Conservation (phyloP, 2,329 filamentous ascomycete species). For the Botryotinia calthae region DNA sequence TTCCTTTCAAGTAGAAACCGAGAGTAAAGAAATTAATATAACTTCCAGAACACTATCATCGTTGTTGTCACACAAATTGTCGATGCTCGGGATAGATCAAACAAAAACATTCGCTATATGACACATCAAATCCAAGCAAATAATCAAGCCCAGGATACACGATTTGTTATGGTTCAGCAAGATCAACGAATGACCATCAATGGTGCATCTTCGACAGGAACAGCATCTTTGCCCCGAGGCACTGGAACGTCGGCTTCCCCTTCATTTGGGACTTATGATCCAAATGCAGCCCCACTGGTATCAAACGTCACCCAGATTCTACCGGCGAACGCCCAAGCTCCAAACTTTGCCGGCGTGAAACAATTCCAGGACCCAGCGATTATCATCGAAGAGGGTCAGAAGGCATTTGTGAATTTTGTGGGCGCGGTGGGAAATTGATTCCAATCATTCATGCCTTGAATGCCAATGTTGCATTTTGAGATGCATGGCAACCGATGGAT, state of each 20-base stretch:
- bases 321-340: slow-evolving; percentile 25
- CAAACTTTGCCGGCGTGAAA: slow-evolving; percentile 25
- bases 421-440: not conserved
- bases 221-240: slow-evolving; percentile 11
- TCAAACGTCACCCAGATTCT: slow-evolving; percentile 26
- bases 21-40: slow-evolving; percentile 21
- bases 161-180: slow-evolving; percentile 29
- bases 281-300: slow-evolving; percentile 17
- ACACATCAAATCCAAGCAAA: slow-evolving; percentile 34
- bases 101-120: slow-evolving; percentile 31
- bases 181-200: slow-evolving; percentile 23
- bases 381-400: slow-evolving; percentile 32
- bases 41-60: slow-evolving; percentile 35
- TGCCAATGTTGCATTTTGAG: not conserved
- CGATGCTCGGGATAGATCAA: slow-evolving; percentile 29
- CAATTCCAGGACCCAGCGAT: slow-evolving; percentile 28
- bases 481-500: not conserved
- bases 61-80: slow-evolving; percentile 34
- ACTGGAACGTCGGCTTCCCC: not conserved
- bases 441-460: not conserved
- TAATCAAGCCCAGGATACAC: slow-evolving; percentile 18
- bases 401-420: slow-evolving; percentile 25
- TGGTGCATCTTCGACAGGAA: not conserved
- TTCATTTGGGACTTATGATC: slow-evolving; percentile 18
- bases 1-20: not conserved